Evolutionary conservation across 805 yeast genomes (phyloP).

Genomic region (Hanseniaspora occidentalis): DNA sequence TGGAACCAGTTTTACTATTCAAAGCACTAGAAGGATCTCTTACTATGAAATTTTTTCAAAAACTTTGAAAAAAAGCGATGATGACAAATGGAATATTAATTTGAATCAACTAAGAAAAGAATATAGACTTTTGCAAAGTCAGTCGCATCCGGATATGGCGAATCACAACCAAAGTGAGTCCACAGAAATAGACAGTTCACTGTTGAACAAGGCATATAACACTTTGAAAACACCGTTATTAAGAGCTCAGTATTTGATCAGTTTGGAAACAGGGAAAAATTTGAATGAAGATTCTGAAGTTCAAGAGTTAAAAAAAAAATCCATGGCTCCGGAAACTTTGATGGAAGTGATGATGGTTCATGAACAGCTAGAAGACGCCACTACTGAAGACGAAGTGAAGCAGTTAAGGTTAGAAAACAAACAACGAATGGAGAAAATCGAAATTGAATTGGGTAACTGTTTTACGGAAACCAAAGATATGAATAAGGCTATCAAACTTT

Average conservation of each 20-base stretch:
- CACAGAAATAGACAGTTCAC: constrained; percentile 30
- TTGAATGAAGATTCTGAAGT: constrained; percentile 45
- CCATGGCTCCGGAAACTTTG: constrained; percentile 18
- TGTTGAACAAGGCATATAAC: constrained; percentile 67
- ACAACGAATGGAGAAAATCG: constrained; percentile 36
- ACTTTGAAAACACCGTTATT: constrained; percentile 56
- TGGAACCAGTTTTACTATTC: neutral
- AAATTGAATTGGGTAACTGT: constrained; percentile 32
- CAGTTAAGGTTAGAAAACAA: constrained; percentile 43
- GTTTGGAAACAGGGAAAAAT: constrained; percentile 35
- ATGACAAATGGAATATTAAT: constrained; percentile 40
- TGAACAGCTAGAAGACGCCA: constrained; percentile 64
- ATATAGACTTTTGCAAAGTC: constrained; percentile 58
- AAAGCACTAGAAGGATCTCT: neutral
- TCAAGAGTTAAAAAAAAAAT: constrained; percentile 30
- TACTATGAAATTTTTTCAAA: constrained; percentile 3
- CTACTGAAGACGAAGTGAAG: constrained; percentile 43
- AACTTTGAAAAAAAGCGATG: constrained; percentile 1
- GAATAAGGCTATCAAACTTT: constrained; percentile 48
- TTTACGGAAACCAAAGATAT: constrained; percentile 34
- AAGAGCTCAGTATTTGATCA: constrained; percentile 52
- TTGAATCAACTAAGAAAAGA: constrained; percentile 51
- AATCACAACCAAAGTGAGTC: constrained; percentile 8
- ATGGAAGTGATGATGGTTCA: constrained; percentile 76
- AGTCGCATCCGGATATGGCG: constrained; percentile 69